Evolutionary conservation across 805 yeast species (phyloP).

Genomic region (Schwanniomyces vanrijiae): DNA sequence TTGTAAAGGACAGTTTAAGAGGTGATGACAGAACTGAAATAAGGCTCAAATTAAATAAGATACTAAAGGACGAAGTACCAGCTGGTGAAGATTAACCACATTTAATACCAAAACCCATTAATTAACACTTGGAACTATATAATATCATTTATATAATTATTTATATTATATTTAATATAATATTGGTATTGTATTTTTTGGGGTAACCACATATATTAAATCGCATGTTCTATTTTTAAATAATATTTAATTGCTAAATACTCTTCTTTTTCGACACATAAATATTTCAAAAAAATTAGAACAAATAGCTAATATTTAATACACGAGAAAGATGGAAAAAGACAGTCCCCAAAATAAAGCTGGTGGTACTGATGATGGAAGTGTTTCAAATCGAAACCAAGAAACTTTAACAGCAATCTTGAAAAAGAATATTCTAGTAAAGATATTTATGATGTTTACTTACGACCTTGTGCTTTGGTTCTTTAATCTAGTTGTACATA

Average conservation of each 20-base stretch:
- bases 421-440: background rate
- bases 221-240: background rate
- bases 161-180: background rate
- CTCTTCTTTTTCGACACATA: background rate
- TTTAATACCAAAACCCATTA: background rate
- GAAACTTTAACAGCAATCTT: background rate
- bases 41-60: slow-evolving; percentile 64
- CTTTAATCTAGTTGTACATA: slow-evolving; percentile 34
- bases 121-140: background rate
- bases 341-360: background rate
- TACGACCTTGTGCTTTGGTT: slow-evolving; percentile 34
- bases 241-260: background rate
- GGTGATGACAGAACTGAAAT: slow-evolving; percentile 85
- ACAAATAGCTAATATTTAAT: background rate
- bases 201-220: background rate
- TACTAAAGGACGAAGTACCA: slow-evolving; percentile 91
- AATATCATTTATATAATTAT: background rate
- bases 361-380: background rate
- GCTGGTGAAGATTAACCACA: slow-evolving; percentile 80
- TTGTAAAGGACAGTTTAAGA: slow-evolving; percentile 75
- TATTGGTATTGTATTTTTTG: background rate
- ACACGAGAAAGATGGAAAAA: background rate
- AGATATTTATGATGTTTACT: slow-evolving; percentile 4
- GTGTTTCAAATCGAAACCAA: background rate
- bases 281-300: background rate